Evolutionary conservation across 2,329 filamentous ascomycete genomes (phyloP).

Genomic region (Chaetomium olivaceum): DNA sequence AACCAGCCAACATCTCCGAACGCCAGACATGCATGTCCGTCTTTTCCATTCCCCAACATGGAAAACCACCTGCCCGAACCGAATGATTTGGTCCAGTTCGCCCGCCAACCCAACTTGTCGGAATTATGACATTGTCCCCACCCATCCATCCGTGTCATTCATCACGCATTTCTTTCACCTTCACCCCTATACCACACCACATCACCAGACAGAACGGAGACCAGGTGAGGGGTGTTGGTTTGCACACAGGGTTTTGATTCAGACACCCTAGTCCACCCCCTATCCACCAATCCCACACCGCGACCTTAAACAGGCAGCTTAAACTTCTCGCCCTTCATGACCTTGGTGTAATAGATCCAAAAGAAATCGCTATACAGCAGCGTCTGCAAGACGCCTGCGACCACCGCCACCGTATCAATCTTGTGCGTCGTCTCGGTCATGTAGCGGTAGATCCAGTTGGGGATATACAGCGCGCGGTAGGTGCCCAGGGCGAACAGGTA

Average conservation of each 20-base stretch:
- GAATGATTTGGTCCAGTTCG: neutral
- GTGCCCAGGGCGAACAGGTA: constrained; percentile 91
- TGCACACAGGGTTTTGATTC: neutral
- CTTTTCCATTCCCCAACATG: neutral
- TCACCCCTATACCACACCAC: neutral
- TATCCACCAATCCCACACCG: neutral
- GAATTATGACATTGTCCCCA: neutral
- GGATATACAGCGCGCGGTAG: constrained; percentile 94
- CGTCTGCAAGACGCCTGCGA: constrained; percentile 90
- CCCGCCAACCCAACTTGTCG: neutral
- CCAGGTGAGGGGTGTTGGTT: neutral
- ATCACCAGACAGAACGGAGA: neutral
- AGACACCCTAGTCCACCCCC: neutral
- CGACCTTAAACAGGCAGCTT: constrained; percentile 71
- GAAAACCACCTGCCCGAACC: neutral
- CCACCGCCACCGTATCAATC: constrained; percentile 80
- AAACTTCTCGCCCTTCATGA: constrained; percentile 85
- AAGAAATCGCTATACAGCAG: constrained; percentile 98
- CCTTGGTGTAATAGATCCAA: constrained; percentile 99
- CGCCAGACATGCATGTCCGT: constrained; percentile 25
- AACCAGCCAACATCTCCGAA: constrained; percentile 21
- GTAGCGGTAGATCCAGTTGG: constrained; percentile 97
- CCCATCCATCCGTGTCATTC: constrained; percentile 16
- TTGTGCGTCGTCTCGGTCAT: constrained; percentile 70
- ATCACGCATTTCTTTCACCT: constrained; percentile 14